These are phyloP conservation scores for Collariella sp. DNA, from an alignment of 495 filamentous ascomycete genomes.

Conservation along the genomic window DNA sequence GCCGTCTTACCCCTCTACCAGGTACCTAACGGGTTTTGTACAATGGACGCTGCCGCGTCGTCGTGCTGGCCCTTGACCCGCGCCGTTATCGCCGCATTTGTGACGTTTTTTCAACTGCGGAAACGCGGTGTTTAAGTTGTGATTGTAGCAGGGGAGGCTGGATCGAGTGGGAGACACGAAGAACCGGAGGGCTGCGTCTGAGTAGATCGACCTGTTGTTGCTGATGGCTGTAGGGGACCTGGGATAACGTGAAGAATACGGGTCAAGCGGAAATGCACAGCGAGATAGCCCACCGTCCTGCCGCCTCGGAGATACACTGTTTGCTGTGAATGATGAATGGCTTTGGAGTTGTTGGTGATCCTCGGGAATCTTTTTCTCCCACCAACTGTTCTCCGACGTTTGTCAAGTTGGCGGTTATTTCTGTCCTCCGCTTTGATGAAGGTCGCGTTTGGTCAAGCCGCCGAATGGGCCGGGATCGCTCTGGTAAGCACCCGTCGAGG, in stretches of 20 bases:
- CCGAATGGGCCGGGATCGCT: background rate
- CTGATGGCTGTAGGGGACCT: background rate
- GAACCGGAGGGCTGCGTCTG: background rate
- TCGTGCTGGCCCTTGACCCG: background rate
- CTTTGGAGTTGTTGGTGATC: background rate
- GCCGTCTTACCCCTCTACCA: too few relatives aligned
- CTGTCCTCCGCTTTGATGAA: background rate
- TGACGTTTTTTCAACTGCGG: background rate
- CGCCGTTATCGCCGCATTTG: background rate
- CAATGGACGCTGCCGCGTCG: background rate
- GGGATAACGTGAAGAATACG: background rate
- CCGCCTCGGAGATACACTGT: conserved; percentile 3
- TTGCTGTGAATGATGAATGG: background rate
- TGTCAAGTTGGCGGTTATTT: background rate
- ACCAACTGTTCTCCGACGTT: too few relatives aligned
- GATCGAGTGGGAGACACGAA: background rate
- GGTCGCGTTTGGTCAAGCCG: too few relatives aligned
- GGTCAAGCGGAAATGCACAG: conserved; percentile 1
- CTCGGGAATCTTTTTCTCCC: background rate
- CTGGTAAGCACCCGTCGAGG: background rate
- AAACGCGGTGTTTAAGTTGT: background rate
- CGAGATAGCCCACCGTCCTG: background rate
- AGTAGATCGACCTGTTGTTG: background rate
- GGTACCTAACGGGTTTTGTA: background rate
- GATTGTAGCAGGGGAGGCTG: background rate